Conservation (phyloP, 2,329 filamentous ascomycete genomes). For the Fusarium globosum region DNA sequence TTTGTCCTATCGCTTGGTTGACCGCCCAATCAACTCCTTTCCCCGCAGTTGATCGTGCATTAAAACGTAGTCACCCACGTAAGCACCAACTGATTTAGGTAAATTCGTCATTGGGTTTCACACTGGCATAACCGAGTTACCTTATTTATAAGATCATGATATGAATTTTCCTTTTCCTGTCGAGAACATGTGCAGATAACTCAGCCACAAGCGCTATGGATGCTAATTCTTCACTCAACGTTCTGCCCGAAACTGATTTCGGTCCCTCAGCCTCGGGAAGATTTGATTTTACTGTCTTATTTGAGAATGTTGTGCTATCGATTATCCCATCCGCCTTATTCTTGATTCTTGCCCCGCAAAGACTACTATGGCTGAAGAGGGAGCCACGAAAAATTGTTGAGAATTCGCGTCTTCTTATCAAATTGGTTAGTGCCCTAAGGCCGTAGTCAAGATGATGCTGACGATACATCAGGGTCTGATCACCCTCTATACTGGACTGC, state of each 20-base stretch:
- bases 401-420: constrained; percentile 10
- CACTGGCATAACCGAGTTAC: background rate
- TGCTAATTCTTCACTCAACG: background rate
- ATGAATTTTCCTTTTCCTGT: background rate
- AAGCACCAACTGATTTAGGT: background rate
- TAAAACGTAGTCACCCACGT: background rate
- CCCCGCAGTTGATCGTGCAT: background rate
- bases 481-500: constrained; percentile 1
- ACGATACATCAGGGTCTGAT: background rate
- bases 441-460: background rate
- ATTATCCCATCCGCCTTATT: constrained; percentile 19
- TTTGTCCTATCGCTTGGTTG: background rate
- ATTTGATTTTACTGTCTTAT: constrained; percentile 22
- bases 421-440: background rate
- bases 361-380: constrained; percentile 2
- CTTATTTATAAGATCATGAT: background rate
- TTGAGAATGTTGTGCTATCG: constrained; percentile 13
- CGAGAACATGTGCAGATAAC: background rate
- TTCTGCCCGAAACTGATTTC: constrained; percentile 1
- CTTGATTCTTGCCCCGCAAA: constrained; percentile 4
- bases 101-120: background rate
- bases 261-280: constrained; percentile 8
- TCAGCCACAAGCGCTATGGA: background rate
- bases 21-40: background rate
- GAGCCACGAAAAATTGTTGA: constrained; percentile 5